phyloP scores from a whole-genome alignment of 768 basidiomycete genomes.

The Leucocoprinus leucothites region DNA sequence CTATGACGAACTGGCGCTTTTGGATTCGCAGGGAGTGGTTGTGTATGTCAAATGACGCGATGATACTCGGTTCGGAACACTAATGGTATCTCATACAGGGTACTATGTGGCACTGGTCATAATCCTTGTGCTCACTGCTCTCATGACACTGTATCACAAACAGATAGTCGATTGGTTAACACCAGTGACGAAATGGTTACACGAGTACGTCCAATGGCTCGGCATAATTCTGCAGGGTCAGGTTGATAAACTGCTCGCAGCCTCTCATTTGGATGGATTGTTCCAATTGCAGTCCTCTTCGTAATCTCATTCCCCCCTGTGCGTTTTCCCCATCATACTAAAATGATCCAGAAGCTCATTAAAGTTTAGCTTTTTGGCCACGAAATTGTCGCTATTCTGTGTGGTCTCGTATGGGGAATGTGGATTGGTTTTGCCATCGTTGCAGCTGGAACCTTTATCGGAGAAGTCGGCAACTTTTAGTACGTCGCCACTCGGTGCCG shows the following conservation, averaged over 20 bases:
- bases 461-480: constrained; percentile 89
- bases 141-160: constrained; percentile 61
- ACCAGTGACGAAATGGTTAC: constrained; percentile 63
- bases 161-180: constrained; percentile 71
- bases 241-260: constrained; percentile 25
- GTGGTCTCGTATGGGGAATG: constrained; percentile 89
- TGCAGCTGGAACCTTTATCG: constrained; percentile 76
- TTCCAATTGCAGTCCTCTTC: constrained; percentile 80
- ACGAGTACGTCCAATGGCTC: constrained; percentile 41
- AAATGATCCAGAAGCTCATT: neutral
- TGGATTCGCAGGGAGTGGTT: constrained; percentile 55
- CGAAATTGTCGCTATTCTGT: constrained; percentile 85
- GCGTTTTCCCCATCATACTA: constrained; percentile 17
- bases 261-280: constrained; percentile 60
- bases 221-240: neutral
- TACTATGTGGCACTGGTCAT: constrained; percentile 51
- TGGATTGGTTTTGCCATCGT: constrained; percentile 88
- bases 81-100: constrained; percentile 25
- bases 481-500: constrained; percentile 46
- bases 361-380: constrained; percentile 75
- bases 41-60: constrained; percentile 44
- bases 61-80: neutral
- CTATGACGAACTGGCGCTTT: constrained; percentile 42
- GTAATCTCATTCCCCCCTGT: constrained; percentile 86
- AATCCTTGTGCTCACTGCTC: constrained; percentile 43